Evolutionary conservation across 495 filamentous ascomycete species (phyloP).

Genomic region (Wilcoxina mikolae): DNA sequence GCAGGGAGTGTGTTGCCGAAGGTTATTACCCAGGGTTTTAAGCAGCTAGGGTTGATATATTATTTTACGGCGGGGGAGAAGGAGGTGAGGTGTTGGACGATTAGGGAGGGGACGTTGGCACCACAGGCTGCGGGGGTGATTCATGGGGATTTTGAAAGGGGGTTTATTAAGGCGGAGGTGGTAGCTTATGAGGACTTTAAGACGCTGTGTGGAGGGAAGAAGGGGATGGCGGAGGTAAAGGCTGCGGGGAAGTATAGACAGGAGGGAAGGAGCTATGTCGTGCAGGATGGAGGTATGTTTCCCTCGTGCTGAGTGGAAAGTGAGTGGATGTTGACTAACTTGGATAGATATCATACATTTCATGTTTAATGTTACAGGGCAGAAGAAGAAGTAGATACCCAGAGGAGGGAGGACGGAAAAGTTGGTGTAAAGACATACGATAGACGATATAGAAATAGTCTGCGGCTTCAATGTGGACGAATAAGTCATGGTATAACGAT

Average conservation of each 20-base stretch:
- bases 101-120: constrained; percentile 11
- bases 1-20: constrained; percentile 26
- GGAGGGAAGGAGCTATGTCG: constrained; percentile 27
- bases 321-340: background rate
- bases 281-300: constrained; percentile 27
- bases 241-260: constrained; percentile 26
- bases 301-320: background rate
- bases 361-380: background rate
- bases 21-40: constrained; percentile 28
- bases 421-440: no score
- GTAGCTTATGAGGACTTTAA: constrained; percentile 25
- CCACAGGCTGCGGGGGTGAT: constrained; percentile 21
- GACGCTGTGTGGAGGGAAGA: constrained; percentile 20
- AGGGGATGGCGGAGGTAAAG: constrained; percentile 26
- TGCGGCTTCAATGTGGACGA: no score
- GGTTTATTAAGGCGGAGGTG: constrained; percentile 29
- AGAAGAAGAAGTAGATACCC: constrained; percentile 4
- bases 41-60: constrained; percentile 27
- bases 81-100: constrained; percentile 30
- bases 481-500: no score
- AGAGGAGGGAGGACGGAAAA: background rate
- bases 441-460: no score
- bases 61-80: constrained; percentile 32
- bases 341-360: background rate
- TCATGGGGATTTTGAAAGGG: constrained; percentile 27